Conservation (phyloP, 2,329 filamentous ascomycete genomes). For the Thermothelomyces thermophilus region DNA sequence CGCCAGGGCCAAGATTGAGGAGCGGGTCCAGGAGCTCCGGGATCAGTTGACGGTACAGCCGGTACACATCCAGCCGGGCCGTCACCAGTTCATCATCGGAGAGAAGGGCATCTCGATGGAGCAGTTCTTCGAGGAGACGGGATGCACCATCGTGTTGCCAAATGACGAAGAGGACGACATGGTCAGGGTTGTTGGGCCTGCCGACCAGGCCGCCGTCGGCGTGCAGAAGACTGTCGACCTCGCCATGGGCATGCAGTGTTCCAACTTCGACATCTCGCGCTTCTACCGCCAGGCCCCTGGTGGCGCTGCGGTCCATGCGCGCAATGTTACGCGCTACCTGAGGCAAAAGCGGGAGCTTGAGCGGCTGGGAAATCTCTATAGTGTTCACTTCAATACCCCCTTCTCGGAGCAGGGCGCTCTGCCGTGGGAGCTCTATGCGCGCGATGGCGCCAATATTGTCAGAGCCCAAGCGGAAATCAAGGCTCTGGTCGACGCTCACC, state of each 20-base stretch:
- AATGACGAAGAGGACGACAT: slow-evolving; percentile 71
- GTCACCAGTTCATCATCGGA: slow-evolving; percentile 93
- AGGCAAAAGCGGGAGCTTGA: slow-evolving; percentile 74
- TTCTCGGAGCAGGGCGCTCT: slow-evolving; percentile 61
- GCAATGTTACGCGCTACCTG: slow-evolving; percentile 81
- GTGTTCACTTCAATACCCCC: slow-evolving; percentile 82
- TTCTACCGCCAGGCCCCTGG: slow-evolving; percentile 68
- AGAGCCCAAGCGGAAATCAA: slow-evolving; percentile 70
- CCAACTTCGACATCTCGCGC: slow-evolving; percentile 73
- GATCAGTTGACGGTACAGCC: slow-evolving; percentile 71
- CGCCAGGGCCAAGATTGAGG: slow-evolving; percentile 73
- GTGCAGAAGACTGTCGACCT: slow-evolving; percentile 82
- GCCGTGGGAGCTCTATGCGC: slow-evolving; percentile 82
- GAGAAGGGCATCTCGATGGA: slow-evolving; percentile 72
- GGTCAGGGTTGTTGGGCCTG: slow-evolving; percentile 76
- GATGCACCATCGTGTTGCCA: slow-evolving; percentile 80
- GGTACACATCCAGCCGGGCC: slow-evolving; percentile 73
- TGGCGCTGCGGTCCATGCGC: slow-evolving; percentile 71
- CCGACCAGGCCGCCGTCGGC: slow-evolving; percentile 65
- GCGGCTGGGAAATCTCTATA: slow-evolving; percentile 71
- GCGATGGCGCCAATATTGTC: slow-evolving; percentile 75
- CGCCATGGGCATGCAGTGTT: slow-evolving; percentile 78
- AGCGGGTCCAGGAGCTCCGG: slow-evolving; percentile 67
- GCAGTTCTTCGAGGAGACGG: slow-evolving; percentile 84
- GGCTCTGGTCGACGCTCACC: slow-evolving; percentile 65